phyloP scores from a whole-genome alignment of 148 eudicot species.

The Nepenthes gracilis region DNA sequence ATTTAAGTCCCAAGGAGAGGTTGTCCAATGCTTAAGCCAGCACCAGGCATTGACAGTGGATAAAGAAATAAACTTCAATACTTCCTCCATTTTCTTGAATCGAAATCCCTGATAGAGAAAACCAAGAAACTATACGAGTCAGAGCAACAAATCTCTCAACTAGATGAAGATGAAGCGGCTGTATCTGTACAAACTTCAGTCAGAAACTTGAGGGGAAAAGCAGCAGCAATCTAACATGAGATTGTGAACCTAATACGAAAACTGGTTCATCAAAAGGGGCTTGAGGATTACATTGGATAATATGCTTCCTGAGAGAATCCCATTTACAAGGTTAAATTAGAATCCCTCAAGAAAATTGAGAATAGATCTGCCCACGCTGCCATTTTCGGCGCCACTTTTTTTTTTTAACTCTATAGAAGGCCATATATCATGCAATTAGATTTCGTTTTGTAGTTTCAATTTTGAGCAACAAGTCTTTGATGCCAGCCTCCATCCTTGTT shows the following conservation, averaged over 20 bases:
- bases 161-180: too few relatives aligned
- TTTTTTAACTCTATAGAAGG: not conserved
- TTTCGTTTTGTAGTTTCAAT: conserved; percentile 79
- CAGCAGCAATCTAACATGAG: too few relatives aligned
- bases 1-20: too few relatives aligned
- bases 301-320: conserved; percentile 3
- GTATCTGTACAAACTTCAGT: too few relatives aligned
- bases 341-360: not conserved
- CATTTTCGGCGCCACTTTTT: not conserved
- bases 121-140: too few relatives aligned
- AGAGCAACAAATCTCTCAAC: too few relatives aligned
- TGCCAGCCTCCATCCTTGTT: conserved; percentile 78
- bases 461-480: conserved; percentile 72
- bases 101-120: too few relatives aligned
- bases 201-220: too few relatives aligned
- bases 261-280: not conserved
- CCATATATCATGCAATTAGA: conserved; percentile 24
- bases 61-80: too few relatives aligned
- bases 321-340: conserved; percentile 2
- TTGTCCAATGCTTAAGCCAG: too few relatives aligned
- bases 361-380: not conserved
- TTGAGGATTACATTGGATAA: not conserved
- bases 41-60: too few relatives aligned
- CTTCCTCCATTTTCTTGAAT: too few relatives aligned
- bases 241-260: not conserved